Evolutionary conservation across 345 rosid genomes (phyloP).

Genomic region (Citrus maxima): DNA sequence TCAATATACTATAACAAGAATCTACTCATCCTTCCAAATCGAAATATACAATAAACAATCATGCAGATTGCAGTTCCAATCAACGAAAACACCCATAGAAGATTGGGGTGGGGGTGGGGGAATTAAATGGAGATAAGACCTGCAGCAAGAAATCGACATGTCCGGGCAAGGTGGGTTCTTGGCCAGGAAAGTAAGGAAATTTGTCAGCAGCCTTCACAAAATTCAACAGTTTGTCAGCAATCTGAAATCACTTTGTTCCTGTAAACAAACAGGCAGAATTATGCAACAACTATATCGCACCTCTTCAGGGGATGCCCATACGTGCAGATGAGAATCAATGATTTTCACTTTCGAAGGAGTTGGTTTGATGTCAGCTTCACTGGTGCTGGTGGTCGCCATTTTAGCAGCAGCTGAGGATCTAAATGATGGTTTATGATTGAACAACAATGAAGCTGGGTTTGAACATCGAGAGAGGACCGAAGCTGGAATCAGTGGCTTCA

Average conservation of each 20-base stretch:
- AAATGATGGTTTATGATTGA: conserved; percentile 4
- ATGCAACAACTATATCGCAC: conserved; percentile 14
- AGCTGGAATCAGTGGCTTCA: conserved; percentile 29
- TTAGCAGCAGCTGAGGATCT: conserved; percentile 27
- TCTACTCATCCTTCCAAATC: background rate
- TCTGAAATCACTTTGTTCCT: background rate
- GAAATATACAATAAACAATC: background rate
- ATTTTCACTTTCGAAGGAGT: conserved; percentile 23
- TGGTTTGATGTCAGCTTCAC: conserved; percentile 24
- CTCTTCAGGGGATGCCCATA: conserved; percentile 94
- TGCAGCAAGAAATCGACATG: conserved; percentile 77
- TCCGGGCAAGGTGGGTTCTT: conserved; percentile 81
- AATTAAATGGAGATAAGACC: conserved; percentile 29
- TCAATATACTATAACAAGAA: background rate
- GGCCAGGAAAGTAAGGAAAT: conserved; percentile 88
- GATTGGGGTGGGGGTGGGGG: background rate
- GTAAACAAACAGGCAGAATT: background rate
- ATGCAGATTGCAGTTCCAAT: background rate
- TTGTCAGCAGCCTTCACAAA: conserved; percentile 58
- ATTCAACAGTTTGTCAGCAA: conserved; percentile 2
- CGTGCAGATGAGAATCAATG: conserved; percentile 89
- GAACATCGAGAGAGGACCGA: background rate
- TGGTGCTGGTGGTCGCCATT: conserved; percentile 51
- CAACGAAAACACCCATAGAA: background rate
- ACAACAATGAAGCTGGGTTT: background rate